Evolutionary conservation across 495 filamentous ascomycete species (phyloP).

Genomic region (Bathelium albidoporum): DNA sequence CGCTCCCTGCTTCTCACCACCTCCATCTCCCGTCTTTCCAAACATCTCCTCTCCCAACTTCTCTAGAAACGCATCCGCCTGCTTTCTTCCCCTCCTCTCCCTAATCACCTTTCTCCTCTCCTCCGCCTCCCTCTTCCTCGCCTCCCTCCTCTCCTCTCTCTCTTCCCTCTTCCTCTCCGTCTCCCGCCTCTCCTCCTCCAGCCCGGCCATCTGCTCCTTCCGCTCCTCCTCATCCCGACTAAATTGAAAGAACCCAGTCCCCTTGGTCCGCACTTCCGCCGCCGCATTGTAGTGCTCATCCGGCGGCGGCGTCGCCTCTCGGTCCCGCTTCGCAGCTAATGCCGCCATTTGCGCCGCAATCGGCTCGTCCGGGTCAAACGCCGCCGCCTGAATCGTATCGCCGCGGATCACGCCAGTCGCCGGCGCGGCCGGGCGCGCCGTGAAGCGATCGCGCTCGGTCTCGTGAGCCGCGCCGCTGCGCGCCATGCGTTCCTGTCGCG

Average conservation of each 20-base stretch:
- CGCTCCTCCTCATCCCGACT: constrained; percentile 56
- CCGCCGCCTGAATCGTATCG: constrained; percentile 65
- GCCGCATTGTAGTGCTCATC: constrained; percentile 75
- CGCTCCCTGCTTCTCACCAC: neutral
- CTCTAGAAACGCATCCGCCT: constrained; percentile 61
- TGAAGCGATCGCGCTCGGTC: constrained; percentile 35
- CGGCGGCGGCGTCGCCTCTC: constrained; percentile 63
- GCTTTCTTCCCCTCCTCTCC: constrained; percentile 45
- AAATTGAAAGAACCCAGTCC: constrained; percentile 84
- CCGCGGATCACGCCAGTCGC: constrained; percentile 73
- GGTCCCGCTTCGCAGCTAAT: constrained; percentile 63
- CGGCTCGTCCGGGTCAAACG: constrained; percentile 61
- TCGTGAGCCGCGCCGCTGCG: constrained; percentile 35
- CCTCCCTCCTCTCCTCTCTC: constrained; percentile 33
- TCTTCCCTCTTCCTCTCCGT: constrained; percentile 56
- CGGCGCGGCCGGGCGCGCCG: constrained; percentile 48
- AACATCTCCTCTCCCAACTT: constrained; percentile 16
- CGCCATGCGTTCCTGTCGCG: constrained; percentile 38
- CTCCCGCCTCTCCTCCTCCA: constrained; percentile 53
- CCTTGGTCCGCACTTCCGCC: constrained; percentile 73
- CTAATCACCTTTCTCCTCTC: constrained; percentile 48
- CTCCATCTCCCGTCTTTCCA: neutral
- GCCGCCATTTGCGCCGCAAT: constrained; percentile 55
- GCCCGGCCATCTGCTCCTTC: constrained; percentile 60
- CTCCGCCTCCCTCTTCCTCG: constrained; percentile 40